Base-by-base conservation (phyloP, 306 rosid genomes). In the Trifolium pratense region DNA sequence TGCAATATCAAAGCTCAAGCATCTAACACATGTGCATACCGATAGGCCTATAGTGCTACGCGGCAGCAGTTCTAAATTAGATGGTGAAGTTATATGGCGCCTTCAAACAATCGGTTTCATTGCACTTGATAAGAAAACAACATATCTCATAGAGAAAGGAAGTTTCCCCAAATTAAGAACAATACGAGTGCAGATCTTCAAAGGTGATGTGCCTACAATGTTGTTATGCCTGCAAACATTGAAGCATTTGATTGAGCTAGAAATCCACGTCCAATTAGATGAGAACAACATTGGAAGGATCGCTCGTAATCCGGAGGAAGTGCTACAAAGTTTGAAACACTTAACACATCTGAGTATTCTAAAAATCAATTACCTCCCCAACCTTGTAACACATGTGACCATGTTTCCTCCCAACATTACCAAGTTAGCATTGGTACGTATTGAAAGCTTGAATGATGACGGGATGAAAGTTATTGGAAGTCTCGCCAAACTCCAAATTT, bases 11-110 rank as follows among this genome's bases (percentile, higher is more conserved):
- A 71, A 78, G 25, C 72, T 78, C 13, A 63, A 40, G 21, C 51
- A 40, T 37, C 13, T 78, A 26, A 53, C 61, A 13, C 68, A 78
- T 31, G 2, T 78, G 15, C 20, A 52, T 48, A 20, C 46, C 0
- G 0, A 0, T 1, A 17, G 32, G 31, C 60, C 73, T 34, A 56
- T 71, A 37, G 0, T 1, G 25, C 20, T 70, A 1, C 58, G 56
- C 5, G n/a, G 57, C 1, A 14, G 3, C 6, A 3, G 1, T 12
- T 51, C 45, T 1, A 6, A 34, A 5, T 34, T 9, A 34, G 18
- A 52, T 18, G 20, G 39, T 13, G 61, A 56, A 4, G 73, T 65
- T 10, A 64, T 72, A 69, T 66, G 75, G 68, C 75, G 70, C 18
- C 70, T 70, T 10, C 78, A 42, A 70, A 48, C 68, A 42, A 21